These are phyloP conservation scores for Thymus mandschuricus DNA, from an alignment of 257 asterid genomes.

Conservation along the genomic window DNA sequence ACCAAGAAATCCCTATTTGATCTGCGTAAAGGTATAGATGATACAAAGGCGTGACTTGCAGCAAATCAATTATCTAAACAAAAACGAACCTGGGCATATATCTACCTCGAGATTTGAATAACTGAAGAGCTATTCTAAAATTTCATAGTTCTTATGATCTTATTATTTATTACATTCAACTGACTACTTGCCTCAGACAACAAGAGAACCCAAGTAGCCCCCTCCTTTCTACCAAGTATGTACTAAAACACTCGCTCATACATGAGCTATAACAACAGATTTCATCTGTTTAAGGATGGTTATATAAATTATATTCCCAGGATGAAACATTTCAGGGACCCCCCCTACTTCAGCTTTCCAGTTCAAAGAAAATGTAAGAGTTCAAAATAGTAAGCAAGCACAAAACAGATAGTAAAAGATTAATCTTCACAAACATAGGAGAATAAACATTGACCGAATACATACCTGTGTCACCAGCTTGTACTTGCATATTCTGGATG, in stretches of 20 bases:
- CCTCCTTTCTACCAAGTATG: neutral
- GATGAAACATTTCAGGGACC: neutral
- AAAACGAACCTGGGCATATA: neutral
- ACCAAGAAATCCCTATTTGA: slow-evolving; percentile 1
- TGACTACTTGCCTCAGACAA: neutral
- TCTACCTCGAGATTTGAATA: neutral
- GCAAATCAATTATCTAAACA: neutral
- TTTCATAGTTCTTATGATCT: neutral
- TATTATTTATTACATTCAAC: too few relatives aligned
- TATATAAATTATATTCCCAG: neutral
- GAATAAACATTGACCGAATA: neutral
- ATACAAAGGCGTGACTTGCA: neutral
- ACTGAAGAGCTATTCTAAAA: neutral
- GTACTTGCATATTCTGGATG: slow-evolving; percentile 94
- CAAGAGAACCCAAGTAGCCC: neutral
- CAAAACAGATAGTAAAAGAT: slow-evolving; percentile 44
- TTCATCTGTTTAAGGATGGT: neutral
- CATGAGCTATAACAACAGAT: slow-evolving; percentile 8
- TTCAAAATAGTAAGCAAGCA: neutral
- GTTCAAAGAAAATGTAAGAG: slow-evolving; percentile 12
- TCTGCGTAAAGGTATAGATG: neutral
- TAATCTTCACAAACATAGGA: neutral
- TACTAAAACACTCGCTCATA: neutral
- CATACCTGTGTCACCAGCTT: slow-evolving; percentile 98
- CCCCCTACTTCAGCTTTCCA: slow-evolving; percentile 1